These are phyloP conservation scores for Chloranthus sessilifolius DNA, from an alignment of 164 flowering plant species.

Conservation along the genomic window DNA sequence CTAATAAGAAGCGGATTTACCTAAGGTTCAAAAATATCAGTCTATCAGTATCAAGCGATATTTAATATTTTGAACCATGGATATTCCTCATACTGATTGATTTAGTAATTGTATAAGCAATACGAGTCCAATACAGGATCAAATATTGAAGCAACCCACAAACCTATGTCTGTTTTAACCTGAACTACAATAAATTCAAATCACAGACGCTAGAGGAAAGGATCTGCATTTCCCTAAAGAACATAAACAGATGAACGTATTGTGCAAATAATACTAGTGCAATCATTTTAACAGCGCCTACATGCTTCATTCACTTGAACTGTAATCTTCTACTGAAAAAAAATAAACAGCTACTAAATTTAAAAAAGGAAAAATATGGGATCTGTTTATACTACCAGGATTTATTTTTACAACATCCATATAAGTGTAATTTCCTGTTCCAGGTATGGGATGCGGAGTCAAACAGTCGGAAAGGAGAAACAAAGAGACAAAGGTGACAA, in stretches of 20 bases:
- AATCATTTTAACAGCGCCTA: background rate
- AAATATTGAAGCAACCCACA: constrained; percentile 38
- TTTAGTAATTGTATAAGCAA: constrained; percentile 27
- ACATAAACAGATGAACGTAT: background rate
- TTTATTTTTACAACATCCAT: constrained; percentile 39
- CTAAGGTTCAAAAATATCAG: no score
- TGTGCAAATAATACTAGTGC: background rate
- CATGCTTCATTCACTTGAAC: background rate
- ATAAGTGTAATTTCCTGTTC: constrained; percentile 39
- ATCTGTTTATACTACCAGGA: constrained; percentile 31
- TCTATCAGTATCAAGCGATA: background rate
- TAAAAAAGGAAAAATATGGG: background rate
- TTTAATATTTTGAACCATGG: background rate
- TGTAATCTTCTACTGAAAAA: background rate
- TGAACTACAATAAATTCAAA: constrained; percentile 7
- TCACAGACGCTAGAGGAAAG: background rate
- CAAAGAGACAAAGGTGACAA: constrained; percentile 34
- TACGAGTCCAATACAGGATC: constrained; percentile 30
- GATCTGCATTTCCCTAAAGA: background rate
- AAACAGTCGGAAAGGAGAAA: constrained; percentile 46
- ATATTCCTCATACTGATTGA: constrained; percentile 26
- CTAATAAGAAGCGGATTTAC: no score
- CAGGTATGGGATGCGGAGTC: constrained; percentile 44
- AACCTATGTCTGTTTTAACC: constrained; percentile 16
- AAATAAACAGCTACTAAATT: background rate